phyloP scores from a whole-genome alignment of 2,329 filamentous ascomycete species.

The Lachnellula subtilissima region DNA sequence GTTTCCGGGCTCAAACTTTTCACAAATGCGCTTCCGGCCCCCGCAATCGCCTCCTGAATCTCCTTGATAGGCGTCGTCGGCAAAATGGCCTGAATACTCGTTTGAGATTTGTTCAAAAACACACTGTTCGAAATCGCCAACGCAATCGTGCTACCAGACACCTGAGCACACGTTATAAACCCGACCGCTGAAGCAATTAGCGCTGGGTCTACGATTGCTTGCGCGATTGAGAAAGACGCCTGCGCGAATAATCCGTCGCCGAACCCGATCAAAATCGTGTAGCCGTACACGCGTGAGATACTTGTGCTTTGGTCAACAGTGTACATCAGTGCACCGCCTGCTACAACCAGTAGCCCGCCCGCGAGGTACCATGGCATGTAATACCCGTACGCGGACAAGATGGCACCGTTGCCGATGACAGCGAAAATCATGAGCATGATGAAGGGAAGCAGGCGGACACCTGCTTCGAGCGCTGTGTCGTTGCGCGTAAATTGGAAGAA shows the following conservation, averaged over 20 bases:
- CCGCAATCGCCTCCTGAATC: slow-evolving; percentile 30
- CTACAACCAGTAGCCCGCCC: slow-evolving; percentile 33
- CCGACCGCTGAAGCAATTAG: slow-evolving; percentile 34
- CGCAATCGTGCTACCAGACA: slow-evolving; percentile 34
- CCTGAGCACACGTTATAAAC: slow-evolving; percentile 36
- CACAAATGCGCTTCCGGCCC: slow-evolving; percentile 23
- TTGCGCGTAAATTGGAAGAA: slow-evolving; percentile 47
- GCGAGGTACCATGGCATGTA: slow-evolving; percentile 38
- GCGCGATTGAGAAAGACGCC: slow-evolving; percentile 35
- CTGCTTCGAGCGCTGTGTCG: slow-evolving; percentile 42
- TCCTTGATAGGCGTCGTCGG: slow-evolving; percentile 23
- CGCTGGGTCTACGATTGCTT: slow-evolving; percentile 31
- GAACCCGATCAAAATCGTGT: slow-evolving; percentile 36
- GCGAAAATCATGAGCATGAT: slow-evolving; percentile 34
- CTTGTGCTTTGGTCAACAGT: slow-evolving; percentile 29
- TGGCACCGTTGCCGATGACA: slow-evolving; percentile 31
- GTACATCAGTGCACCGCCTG: slow-evolving; percentile 31
- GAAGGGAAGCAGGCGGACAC: slow-evolving; percentile 35
- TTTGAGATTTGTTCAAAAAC: slow-evolving; percentile 34
- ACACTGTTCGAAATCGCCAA: slow-evolving; percentile 36
- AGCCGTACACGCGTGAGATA: slow-evolving; percentile 31
- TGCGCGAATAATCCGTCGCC: slow-evolving; percentile 37
- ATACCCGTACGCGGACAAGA: slow-evolving; percentile 33
- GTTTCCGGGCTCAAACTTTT: slow-evolving; percentile 11
- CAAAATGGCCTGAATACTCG: slow-evolving; percentile 27